These are phyloP conservation scores for Starmerella stellata DNA, from an alignment of 805 yeast genomes.

Conservation along the genomic window DNA sequence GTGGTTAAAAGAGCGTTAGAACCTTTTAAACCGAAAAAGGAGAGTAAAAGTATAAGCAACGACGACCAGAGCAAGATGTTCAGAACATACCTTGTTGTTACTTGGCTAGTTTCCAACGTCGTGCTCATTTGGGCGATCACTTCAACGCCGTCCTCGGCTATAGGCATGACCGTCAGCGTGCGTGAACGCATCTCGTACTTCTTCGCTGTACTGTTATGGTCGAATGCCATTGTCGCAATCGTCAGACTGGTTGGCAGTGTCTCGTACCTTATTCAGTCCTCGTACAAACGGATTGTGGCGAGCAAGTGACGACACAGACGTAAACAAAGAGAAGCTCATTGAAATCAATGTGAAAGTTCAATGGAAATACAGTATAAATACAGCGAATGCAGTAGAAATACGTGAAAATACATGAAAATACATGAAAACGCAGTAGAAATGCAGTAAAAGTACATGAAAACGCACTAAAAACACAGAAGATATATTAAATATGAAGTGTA, in stretches of 20 bases:
- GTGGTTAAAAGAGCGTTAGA: constrained; percentile 36
- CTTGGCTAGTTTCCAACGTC: constrained; percentile 27
- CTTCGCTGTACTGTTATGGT: constrained; percentile 37
- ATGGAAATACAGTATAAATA: too few species aligned
- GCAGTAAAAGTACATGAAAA: too few species aligned
- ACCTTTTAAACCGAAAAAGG: constrained; percentile 29
- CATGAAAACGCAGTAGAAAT: too few species aligned
- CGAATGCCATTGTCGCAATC: constrained; percentile 42
- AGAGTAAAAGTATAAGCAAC: constrained; percentile 11
- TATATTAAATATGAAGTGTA: too few species aligned
- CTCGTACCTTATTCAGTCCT: constrained; percentile 26
- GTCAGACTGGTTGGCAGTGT: constrained; percentile 39
- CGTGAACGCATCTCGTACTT: constrained; percentile 23
- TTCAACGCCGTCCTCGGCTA: constrained; percentile 22
- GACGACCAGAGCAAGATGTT: constrained; percentile 27
- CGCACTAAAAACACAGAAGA: too few species aligned
- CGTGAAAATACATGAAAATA: background rate
- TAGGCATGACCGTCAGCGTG: constrained; percentile 26
- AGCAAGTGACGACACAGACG: constrained; percentile 7
- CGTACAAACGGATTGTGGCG: constrained; percentile 8
- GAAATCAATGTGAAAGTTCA: background rate
- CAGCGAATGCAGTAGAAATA: too few species aligned
- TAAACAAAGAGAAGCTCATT: background rate
- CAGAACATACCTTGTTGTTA: constrained; percentile 26
- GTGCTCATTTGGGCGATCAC: constrained; percentile 25